A percentile compares a stretch with the other conserved stretches of the same genome.
phyloP scores from a whole-genome alignment of 345 rosid genomes.

The Heritiera littoralis region DNA sequence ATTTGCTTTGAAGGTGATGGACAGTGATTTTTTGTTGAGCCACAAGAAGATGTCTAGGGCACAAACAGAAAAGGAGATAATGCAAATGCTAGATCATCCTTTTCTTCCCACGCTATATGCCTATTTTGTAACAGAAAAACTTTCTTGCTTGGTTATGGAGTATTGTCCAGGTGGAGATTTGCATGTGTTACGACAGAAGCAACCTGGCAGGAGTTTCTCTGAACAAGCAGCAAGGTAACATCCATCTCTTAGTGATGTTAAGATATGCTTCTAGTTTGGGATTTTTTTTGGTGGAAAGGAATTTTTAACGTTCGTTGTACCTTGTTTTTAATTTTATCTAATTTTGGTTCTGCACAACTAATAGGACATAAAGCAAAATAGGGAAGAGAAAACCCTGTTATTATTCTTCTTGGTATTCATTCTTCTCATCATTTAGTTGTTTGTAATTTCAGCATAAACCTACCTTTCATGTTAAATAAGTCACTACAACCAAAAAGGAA shows the following conservation, averaged over 20 bases:
- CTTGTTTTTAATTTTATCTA: not conserved
- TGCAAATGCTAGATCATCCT: constrained; percentile 86
- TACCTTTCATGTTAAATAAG: not conserved
- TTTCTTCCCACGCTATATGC: constrained; percentile 78
- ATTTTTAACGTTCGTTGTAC: not conserved
- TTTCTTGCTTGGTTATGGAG: constrained; percentile 78
- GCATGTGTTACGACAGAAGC: constrained; percentile 75
- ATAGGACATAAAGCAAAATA: not conserved
- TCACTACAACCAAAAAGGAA: not conserved
- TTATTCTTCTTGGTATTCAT: not conserved
- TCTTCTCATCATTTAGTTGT: not conserved
- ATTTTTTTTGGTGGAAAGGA: not conserved
- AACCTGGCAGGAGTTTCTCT: constrained; percentile 58
- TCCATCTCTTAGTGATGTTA: constrained; percentile 9
- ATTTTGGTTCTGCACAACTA: not conserved
- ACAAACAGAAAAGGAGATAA: constrained; percentile 72
- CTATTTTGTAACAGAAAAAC: constrained; percentile 60
- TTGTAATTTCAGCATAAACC: constrained; percentile 1
- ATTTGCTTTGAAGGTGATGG: constrained; percentile 81
- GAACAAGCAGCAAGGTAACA: constrained; percentile 70
- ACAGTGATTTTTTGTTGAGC: constrained; percentile 60
- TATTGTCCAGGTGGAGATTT: constrained; percentile 85
- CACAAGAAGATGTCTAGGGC: constrained; percentile 72
- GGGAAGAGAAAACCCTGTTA: not conserved
- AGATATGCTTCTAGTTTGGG: not conserved